Conservation (phyloP, 2,329 filamentous ascomycete genomes). For the Saccharata proteae region DNA sequence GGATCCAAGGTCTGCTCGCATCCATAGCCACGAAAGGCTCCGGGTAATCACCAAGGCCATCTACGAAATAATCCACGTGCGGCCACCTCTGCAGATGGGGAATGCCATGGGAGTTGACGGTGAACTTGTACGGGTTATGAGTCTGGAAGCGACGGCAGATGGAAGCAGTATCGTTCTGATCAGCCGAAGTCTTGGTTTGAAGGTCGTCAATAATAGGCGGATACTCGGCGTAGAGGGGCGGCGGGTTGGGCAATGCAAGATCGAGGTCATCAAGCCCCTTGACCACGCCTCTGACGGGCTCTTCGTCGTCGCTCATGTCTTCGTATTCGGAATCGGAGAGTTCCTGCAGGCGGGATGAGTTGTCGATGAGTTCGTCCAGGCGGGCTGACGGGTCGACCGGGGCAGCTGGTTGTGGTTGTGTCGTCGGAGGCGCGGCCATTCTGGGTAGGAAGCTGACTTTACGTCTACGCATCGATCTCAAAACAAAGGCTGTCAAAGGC, state of each 20-base stretch:
- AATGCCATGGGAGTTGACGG: slow-evolving; percentile 59
- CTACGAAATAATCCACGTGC: slow-evolving; percentile 50
- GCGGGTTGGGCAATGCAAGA: slow-evolving; percentile 16
- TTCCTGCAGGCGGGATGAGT: slow-evolving; percentile 19
- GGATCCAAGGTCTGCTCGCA: slow-evolving; percentile 81
- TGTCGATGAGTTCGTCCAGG: slow-evolving; percentile 5
- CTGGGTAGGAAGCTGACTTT: slow-evolving; percentile 5
- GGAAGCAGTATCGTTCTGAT: slow-evolving; percentile 57
- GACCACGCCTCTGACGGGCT: slow-evolving; percentile 2
- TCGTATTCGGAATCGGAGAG: slow-evolving; percentile 26
- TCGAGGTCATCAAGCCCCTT: slow-evolving; percentile 6
- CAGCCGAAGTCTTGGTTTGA: slow-evolving; percentile 52
- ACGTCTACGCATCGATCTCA: slow-evolving; percentile 7
- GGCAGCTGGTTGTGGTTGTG: slow-evolving; percentile 10
- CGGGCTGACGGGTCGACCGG: slow-evolving; percentile 11
- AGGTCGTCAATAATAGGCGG: slow-evolving; percentile 54
- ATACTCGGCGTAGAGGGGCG: slow-evolving; percentile 18
- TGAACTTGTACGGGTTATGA: slow-evolving; percentile 36
- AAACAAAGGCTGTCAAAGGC: slow-evolving; percentile 7
- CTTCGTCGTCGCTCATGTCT: slow-evolving; percentile 22
- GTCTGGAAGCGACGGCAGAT: slow-evolving; percentile 58
- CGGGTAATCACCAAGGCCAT: slow-evolving; percentile 49
- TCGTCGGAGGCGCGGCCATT: neutral
- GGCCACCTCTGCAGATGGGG: slow-evolving; percentile 56
- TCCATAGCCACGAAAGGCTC: slow-evolving; percentile 62